These are phyloP conservation scores for Macrotyloma uniflorum DNA, from an alignment of 306 rosid species.

Conservation along the genomic window DNA sequence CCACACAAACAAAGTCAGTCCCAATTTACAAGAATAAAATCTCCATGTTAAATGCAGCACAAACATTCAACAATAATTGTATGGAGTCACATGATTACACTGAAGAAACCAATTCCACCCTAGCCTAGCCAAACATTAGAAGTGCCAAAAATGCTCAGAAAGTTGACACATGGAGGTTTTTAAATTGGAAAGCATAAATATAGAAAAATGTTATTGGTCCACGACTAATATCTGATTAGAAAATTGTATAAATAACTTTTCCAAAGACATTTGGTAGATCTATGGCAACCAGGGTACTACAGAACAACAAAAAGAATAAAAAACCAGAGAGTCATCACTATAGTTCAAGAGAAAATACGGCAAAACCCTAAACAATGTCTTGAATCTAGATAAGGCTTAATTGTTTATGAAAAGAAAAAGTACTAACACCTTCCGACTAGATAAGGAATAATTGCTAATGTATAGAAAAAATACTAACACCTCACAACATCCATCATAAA, in stretches of 20 bases:
- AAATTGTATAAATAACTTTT: not conserved
- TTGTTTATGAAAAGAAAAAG: not conserved
- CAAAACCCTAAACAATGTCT: not conserved
- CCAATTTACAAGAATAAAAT: conserved; percentile 8
- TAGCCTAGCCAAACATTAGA: not conserved
- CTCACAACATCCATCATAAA: not conserved
- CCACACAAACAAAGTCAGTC: not conserved
- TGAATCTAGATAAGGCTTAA: not conserved
- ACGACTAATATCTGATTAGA: conserved; percentile 14
- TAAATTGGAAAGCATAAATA: conserved; percentile 13
- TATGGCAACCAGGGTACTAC: not conserved
- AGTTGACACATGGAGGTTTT: not conserved
- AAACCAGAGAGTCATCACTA: not conserved
- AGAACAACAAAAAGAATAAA: not conserved
- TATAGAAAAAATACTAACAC: too few species aligned
- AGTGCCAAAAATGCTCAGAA: conserved; percentile 7
- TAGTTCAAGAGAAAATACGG: not conserved
- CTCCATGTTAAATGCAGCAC: conserved; percentile 4
- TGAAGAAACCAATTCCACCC: not conserved
- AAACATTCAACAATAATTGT: not conserved
- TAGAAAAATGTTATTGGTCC: not conserved
- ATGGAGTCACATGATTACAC: not conserved
- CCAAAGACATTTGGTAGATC: conserved; percentile 17
- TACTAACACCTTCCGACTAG: too few species aligned
- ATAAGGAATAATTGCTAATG: too few species aligned